phyloP scores from a whole-genome alignment of 2,329 filamentous ascomycete genomes.

The Berkeleyomyces basicola region DNA sequence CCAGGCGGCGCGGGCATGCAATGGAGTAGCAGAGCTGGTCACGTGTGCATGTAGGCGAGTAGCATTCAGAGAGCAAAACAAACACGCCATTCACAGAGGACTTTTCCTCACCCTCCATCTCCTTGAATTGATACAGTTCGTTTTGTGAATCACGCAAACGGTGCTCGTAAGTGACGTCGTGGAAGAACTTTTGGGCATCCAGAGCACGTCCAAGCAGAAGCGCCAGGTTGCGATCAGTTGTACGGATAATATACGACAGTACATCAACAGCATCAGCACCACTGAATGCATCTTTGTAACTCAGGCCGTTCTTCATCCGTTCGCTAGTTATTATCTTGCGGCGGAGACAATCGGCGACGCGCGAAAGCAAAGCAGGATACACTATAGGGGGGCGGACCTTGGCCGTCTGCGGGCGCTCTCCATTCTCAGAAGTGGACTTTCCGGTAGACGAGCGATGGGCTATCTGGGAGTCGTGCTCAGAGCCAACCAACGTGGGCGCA shows the following conservation, averaged over 20 bases:
- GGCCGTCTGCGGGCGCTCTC: constrained; percentile 39
- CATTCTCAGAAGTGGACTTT: constrained; percentile 30
- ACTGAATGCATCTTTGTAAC: constrained; percentile 94
- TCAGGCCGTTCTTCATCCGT: constrained; percentile 87
- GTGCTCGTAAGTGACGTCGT: constrained; percentile 97
- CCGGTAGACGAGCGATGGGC: constrained; percentile 42
- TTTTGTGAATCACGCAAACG: constrained; percentile 81
- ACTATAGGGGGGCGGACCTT: constrained; percentile 66
- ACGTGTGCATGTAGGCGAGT: constrained; percentile 89
- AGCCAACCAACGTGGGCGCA: constrained; percentile 49
- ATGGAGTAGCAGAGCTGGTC: constrained; percentile 97
- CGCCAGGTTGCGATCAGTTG: constrained; percentile 86
- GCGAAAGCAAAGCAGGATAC: constrained; percentile 85
- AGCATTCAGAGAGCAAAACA: constrained; percentile 88
- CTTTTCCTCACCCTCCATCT: constrained; percentile 60
- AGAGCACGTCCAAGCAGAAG: constrained; percentile 77
- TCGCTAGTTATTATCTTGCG: constrained; percentile 76
- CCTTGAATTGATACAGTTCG: constrained; percentile 78
- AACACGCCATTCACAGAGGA: constrained; percentile 81
- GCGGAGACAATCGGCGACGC: constrained; percentile 81
- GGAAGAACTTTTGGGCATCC: constrained; percentile 97
- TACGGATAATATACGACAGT: constrained; percentile 91
- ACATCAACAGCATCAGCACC: constrained; percentile 91
- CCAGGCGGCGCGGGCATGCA: constrained; percentile 78
- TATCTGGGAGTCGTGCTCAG: constrained; percentile 38